Evolutionary conservation across 257 asterid species (phyloP).

Genomic region (Solanum sejunctum): DNA sequence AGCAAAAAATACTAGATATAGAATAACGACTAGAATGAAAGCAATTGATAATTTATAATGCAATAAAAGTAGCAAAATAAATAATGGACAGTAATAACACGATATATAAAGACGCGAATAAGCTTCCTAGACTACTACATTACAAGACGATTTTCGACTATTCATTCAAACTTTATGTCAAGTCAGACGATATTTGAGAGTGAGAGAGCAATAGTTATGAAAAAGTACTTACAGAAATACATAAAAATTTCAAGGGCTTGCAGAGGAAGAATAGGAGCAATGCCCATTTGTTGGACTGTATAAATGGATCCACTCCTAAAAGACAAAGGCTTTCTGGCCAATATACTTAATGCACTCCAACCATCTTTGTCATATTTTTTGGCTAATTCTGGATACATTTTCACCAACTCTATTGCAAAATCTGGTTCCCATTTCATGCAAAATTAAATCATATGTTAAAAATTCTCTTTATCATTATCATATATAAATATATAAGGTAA

Average conservation of each 20-base stretch:
- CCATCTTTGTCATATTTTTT: neutral
- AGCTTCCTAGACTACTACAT: no score
- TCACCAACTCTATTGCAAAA: neutral
- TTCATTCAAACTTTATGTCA: no score
- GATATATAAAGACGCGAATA: no score
- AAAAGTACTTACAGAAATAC: neutral
- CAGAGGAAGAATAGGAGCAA: neutral
- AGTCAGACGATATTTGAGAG: no score
- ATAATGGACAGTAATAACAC: no score
- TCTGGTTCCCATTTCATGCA: neutral
- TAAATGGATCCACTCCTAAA: neutral
- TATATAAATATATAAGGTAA: no score
- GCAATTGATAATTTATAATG: no score
- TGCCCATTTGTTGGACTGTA: neutral
- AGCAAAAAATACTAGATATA: no score
- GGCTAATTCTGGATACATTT: neutral
- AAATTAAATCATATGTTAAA: neutral
- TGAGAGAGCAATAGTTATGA: neutral
- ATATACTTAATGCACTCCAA: neutral
- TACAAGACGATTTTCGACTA: no score
- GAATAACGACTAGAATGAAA: no score
- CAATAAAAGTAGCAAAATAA: no score
- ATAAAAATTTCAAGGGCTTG: neutral
- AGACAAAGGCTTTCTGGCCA: neutral
- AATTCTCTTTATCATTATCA: neutral